These are phyloP conservation scores for Boletus pseudopeckii DNA, from an alignment of 768 basidiomycete genomes.

Conservation along the genomic window DNA sequence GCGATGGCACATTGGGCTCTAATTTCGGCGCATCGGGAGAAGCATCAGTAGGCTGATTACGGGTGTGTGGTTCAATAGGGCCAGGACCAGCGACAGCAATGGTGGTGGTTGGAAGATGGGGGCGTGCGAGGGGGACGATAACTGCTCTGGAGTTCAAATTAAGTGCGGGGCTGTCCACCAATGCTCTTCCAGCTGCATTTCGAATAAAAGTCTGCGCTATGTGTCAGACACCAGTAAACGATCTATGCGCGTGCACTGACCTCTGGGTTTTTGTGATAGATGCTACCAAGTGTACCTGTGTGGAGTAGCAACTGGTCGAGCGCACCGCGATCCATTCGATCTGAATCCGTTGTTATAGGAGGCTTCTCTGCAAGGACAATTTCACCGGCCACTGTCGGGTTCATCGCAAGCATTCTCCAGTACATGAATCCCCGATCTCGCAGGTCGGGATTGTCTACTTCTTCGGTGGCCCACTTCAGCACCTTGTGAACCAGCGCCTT, in stretches of 20 bases:
- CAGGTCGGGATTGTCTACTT: slow-evolving; percentile 96
- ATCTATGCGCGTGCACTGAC: slow-evolving; percentile 36
- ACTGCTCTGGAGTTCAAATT: slow-evolving; percentile 77
- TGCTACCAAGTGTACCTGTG: slow-evolving; percentile 90
- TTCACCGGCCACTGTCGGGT: slow-evolving; percentile 82
- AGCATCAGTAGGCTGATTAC: slow-evolving; percentile 27
- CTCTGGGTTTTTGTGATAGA: slow-evolving; percentile 98
- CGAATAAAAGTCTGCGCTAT: slow-evolving; percentile 82
- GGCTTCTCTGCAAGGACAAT: slow-evolving; percentile 94
- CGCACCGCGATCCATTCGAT: slow-evolving; percentile 94
- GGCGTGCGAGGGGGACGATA: slow-evolving; percentile 58
- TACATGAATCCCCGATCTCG: slow-evolving; percentile 99
- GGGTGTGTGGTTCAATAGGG: slow-evolving; percentile 28
- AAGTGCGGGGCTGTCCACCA: slow-evolving; percentile 85
- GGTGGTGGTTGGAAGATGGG: slow-evolving; percentile 41
- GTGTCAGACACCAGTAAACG: slow-evolving; percentile 9
- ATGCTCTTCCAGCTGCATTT: slow-evolving; percentile 76
- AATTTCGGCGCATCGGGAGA: slow-evolving; percentile 28
- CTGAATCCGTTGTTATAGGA: slow-evolving; percentile 95
- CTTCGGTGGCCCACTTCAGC: slow-evolving; percentile 95
- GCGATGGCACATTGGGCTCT: slow-evolving; percentile 31
- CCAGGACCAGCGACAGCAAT: slow-evolving; percentile 60
- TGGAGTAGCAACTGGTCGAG: slow-evolving; percentile 93
- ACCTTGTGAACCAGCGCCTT: slow-evolving; percentile 93
- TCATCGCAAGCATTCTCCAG: slow-evolving; percentile 94